Conservation (phyloP, 202 grass and related monocot species). For the Carex arenaria region DNA sequence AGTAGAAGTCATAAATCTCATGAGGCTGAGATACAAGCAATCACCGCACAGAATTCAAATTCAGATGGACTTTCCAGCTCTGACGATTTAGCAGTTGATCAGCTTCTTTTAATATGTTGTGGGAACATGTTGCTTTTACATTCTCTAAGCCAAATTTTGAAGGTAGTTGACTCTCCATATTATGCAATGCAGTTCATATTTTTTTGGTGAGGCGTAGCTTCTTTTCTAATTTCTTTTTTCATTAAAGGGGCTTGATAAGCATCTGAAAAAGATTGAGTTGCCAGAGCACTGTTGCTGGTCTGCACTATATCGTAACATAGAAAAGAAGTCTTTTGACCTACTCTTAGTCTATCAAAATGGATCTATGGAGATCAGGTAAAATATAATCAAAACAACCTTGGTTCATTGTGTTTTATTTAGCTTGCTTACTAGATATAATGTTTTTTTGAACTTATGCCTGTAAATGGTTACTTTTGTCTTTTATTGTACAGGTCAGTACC, state of each 20-base stretch:
- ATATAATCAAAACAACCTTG: constrained; percentile 8
- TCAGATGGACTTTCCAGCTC: constrained; percentile 22
- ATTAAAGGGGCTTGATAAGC: constrained; percentile 51
- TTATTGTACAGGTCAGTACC: constrained; percentile 60
- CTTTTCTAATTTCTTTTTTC: constrained; percentile 26
- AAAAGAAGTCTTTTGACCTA: constrained; percentile 51
- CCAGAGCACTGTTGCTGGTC: constrained; percentile 71
- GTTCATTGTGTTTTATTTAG: constrained; percentile 7
- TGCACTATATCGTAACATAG: constrained; percentile 54
- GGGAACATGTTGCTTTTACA: constrained; percentile 54
- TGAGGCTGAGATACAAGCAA: constrained; percentile 34
- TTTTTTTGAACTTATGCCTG: constrained; percentile 6
- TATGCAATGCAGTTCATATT: constrained; percentile 9
- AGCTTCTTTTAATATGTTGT: constrained; percentile 71
- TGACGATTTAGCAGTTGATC: constrained; percentile 36
- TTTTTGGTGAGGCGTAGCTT: not conserved
- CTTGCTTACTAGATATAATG: constrained; percentile 1
- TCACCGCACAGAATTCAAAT: constrained; percentile 31
- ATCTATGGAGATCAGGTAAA: constrained; percentile 74
- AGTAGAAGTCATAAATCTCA: constrained; percentile 35
- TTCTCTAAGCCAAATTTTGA: constrained; percentile 51
- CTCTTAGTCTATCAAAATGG: constrained; percentile 84
- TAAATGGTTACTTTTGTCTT: constrained; percentile 27
- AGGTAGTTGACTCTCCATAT: constrained; percentile 34
- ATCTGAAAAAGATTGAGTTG: constrained; percentile 56